Base-by-base conservation (phyloP, 2,329 filamentous ascomycete genomes). In the Pseudopithomyces chartarum region DNA sequence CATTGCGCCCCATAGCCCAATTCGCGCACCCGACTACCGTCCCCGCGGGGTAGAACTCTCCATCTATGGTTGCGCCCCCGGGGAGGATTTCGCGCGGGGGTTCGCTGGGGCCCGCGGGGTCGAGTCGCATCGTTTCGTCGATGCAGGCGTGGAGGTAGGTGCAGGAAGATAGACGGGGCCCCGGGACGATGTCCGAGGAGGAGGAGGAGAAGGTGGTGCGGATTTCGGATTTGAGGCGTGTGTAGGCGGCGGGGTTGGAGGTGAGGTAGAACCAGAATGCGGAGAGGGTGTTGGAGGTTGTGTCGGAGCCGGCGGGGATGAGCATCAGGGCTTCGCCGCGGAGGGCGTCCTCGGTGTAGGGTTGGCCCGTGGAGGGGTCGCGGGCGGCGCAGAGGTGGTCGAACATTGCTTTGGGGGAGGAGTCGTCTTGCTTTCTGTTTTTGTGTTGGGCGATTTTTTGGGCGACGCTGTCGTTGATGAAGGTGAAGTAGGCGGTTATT, bases 351-450 rank as follows among this genome's bases (percentile, higher is more conserved):
- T 65, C 56, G 48, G 69, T 57, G 64, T 75, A 67, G 36, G 68
- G 61, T 43, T 56, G 42, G 58, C 73, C 66, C 5, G 75, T 74
- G 52, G 76, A 63, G 2, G 74, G 71, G 65, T 81, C 70, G 60
- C 71, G 70, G 54, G 77, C 72, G 47, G 74, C 60, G 52, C 75
- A 62, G 4, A 77, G 67, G 67, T 80, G 67, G 55, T 77, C 65
- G 64, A 76, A 75, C 56, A 79, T 74, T 60, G 79, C 78, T 39
- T 38, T 38, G 33, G 12, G 19, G 39, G 45, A 13, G 39, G 45
- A 13, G 32, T 19, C 29, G 15, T 36, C 22, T 54, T 46, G 8
- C 7, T 42, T 13, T 44, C 19, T 52, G 6, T 46, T 20, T 20
- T 54, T 26, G 26, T 56, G 38, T 13, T 32, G 15, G n/a, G 43